Percentiles rank a stretch among this genome's conserved stretches.
Conservation (phyloP, 2,329 filamentous ascomycete genomes). For the Diatrype stigma region DNA sequence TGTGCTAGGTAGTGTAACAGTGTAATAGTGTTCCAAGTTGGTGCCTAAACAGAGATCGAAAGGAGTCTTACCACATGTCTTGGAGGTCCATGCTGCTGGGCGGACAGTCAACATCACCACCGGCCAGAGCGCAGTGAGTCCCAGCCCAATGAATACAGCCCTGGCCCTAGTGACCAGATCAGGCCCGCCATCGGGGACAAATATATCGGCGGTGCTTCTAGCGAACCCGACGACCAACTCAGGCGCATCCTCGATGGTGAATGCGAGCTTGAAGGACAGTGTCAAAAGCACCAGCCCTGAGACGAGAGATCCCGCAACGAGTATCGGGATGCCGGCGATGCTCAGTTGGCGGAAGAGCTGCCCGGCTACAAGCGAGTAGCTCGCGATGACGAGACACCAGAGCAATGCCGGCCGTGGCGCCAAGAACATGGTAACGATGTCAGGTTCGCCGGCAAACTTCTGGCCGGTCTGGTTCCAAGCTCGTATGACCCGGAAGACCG, state of each 20-base stretch:
- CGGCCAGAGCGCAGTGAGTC: constrained; percentile 33
- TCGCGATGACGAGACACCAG: constrained; percentile 67
- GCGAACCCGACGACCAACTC: constrained; percentile 62
- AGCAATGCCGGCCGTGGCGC: constrained; percentile 60
- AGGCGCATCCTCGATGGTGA: constrained; percentile 82
- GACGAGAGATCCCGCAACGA: constrained; percentile 36
- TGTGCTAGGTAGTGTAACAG: too few species aligned
- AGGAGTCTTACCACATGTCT: constrained; percentile 22
- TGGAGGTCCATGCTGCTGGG: constrained; percentile 18
- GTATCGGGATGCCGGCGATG: constrained; percentile 33
- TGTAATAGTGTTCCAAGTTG: too few species aligned
- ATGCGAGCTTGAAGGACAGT: constrained; percentile 83
- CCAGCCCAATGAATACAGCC: constrained; percentile 46
- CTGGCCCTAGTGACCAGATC: constrained; percentile 46
- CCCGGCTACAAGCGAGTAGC: constrained; percentile 61
- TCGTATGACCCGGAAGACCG: constrained; percentile 61
- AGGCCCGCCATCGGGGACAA: constrained; percentile 30
- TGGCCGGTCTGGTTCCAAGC: constrained; percentile 97
- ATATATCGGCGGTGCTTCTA: constrained; percentile 34
- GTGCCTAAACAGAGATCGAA: too few species aligned
- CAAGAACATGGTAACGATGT: constrained; percentile 74
- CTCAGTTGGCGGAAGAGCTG: constrained; percentile 39
- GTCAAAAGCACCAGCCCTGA: constrained; percentile 48
- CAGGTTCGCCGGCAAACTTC: constrained; percentile 86
- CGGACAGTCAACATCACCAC: constrained; percentile 33